Evolutionary conservation across 176 grass and related monocot genomes (phyloP).

Genomic region (Poa pratensis): DNA sequence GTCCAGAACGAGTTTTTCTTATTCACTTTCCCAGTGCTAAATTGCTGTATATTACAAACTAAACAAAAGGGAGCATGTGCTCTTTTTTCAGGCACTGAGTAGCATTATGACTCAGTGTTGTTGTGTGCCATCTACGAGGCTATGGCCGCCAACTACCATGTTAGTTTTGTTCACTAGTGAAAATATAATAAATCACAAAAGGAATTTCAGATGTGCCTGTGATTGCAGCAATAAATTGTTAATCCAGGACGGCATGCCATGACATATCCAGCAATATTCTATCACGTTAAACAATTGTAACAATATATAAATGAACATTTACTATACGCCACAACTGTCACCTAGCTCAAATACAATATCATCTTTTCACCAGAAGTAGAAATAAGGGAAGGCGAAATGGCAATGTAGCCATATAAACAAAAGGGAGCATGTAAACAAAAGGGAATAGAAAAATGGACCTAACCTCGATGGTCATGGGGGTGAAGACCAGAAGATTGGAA

Average conservation of each 20-base stretch:
- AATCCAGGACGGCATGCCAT: neutral
- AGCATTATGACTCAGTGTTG: neutral
- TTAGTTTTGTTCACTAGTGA: constrained; percentile 20
- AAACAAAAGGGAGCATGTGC: neutral
- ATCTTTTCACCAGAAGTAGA: neutral
- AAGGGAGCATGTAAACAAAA: neutral
- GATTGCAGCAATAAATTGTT: neutral
- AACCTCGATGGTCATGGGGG: constrained; percentile 82
- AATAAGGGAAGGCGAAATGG: neutral
- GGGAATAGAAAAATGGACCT: neutral
- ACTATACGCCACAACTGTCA: neutral
- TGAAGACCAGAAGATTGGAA: constrained; percentile 88
- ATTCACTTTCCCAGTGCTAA: neutral
- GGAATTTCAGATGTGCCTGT: neutral
- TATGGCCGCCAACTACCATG: neutral
- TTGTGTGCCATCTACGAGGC: neutral
- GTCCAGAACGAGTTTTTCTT: neutral
- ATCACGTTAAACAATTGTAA: neutral
- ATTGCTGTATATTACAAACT: neutral
- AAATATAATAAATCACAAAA: neutral
- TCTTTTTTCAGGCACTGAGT: neutral
- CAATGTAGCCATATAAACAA: neutral
- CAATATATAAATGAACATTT: neutral
- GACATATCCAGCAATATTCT: neutral
- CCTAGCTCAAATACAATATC: neutral